Evolutionary conservation across 129 eudicot species (phyloP).

Genomic region (Solidago caesia): DNA sequence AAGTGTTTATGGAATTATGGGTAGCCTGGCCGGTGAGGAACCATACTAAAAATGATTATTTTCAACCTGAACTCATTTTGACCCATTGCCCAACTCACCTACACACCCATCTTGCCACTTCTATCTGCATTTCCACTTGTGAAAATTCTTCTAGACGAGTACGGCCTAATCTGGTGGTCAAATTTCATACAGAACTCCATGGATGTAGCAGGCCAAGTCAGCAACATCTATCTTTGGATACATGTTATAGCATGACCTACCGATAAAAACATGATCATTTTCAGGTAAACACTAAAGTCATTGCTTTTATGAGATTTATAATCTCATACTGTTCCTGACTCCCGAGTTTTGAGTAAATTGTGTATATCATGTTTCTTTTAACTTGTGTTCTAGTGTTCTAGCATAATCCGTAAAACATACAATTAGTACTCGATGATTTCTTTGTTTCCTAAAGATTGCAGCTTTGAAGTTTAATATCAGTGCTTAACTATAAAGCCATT

Average conservation of each 20-base stretch:
- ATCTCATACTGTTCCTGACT: neutral
- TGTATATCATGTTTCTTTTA: neutral
- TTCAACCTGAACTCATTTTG: neutral
- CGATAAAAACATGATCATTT: slow-evolving; percentile 2
- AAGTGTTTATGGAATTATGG: neutral
- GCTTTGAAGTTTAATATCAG: slow-evolving; percentile 7
- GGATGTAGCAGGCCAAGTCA: slow-evolving; percentile 21
- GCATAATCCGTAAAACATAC: neutral
- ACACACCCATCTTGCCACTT: neutral
- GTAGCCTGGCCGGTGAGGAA: neutral
- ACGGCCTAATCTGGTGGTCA: slow-evolving; percentile 20
- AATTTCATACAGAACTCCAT: slow-evolving; percentile 25
- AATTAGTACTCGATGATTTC: neutral
- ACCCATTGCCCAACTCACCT: neutral
- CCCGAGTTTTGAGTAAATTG: neutral
- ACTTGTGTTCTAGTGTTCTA: slow-evolving; percentile 3
- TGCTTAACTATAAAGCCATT: neutral
- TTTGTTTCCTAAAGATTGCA: neutral
- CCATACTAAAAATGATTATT: neutral
- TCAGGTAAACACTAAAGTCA: slow-evolving; percentile 22
- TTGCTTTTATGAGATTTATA: neutral
- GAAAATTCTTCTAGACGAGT: neutral
- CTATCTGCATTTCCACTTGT: neutral
- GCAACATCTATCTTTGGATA: slow-evolving; percentile 22
- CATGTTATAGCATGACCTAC: slow-evolving; percentile 16